Evolutionary conservation across 2,329 filamentous ascomycete species (phyloP).

Genomic region (Hymenotorrendiella dingleyae): DNA sequence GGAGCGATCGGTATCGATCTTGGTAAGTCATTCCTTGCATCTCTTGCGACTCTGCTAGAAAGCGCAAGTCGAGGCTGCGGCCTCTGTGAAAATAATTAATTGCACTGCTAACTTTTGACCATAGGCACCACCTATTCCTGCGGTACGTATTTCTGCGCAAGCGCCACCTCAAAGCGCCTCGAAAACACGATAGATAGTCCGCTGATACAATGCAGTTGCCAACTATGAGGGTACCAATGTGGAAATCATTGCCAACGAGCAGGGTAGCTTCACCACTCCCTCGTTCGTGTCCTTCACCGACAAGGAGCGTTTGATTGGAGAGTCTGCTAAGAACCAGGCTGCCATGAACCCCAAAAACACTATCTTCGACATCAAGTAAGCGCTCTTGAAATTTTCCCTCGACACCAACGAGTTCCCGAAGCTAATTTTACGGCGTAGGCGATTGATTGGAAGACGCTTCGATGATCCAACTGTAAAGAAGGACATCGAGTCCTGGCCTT

Average conservation of each 20-base stretch:
- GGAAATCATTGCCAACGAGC: constrained; percentile 99
- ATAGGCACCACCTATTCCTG: constrained; percentile 99
- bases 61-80: background rate
- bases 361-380: constrained; percentile 98
- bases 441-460: constrained; percentile 93
- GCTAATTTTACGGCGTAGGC: constrained; percentile 48
- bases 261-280: constrained; percentile 97
- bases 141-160: constrained; percentile 27
- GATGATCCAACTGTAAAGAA: constrained; percentile 97
- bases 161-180: background rate
- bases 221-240: constrained; percentile 99
- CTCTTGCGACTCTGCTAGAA: no score
- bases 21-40: constrained; percentile 54
- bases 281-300: constrained; percentile 99
- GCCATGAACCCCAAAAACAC: constrained; percentile 99
- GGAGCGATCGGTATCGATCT: constrained; percentile 99
- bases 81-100: background rate
- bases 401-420: background rate
- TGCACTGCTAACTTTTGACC: constrained; percentile 23
- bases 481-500: constrained; percentile 95
- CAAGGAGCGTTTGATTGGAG: constrained; percentile 97
- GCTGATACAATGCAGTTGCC: constrained; percentile 54
- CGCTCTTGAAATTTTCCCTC: constrained; percentile 16
- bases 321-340: constrained; percentile 99
- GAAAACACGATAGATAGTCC: constrained; percentile 1